Conservation (phyloP, 1,284 basidiomycete species). For the Ceratobasidium sp. region DNA sequence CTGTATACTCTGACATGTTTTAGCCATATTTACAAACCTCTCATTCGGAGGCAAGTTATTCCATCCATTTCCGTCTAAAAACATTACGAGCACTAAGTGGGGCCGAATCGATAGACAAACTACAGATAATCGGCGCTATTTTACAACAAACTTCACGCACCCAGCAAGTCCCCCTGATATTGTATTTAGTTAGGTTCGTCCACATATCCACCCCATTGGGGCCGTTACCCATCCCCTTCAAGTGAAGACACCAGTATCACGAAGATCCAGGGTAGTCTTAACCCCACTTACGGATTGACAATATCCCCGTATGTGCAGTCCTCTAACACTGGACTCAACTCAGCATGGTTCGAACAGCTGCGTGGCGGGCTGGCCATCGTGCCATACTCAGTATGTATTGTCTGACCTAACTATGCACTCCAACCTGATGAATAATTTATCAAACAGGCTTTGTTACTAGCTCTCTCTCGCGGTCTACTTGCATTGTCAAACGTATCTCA, state of each 20-base stretch:
- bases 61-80: too few species aligned
- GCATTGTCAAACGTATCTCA: not conserved
- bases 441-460: slow-evolving; percentile 13
- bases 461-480: slow-evolving; percentile 27
- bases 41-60: slow-evolving; percentile 4
- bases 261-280: slow-evolving; percentile 4
- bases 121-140: slow-evolving; percentile 22
- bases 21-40: slow-evolving; percentile 34
- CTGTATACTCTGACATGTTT: not conserved
- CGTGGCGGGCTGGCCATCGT: slow-evolving; percentile 14
- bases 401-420: not conserved
- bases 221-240: not conserved
- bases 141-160: not conserved
- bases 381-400: slow-evolving; percentile 17
- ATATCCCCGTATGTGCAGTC: not conserved
- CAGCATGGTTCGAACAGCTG: slow-evolving; percentile 27
- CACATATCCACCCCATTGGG: not conserved
- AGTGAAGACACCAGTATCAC: slow-evolving; percentile 3
- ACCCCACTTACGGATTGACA: not conserved
- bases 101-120: slow-evolving; percentile 17
- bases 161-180: not conserved
- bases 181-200: slow-evolving; percentile 26
- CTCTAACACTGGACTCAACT: not conserved
- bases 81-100: not conserved
- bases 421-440: not conserved